Evolutionary conservation across 2,329 filamentous ascomycete genomes (phyloP).

Genomic region (Didymella keratinophila): DNA sequence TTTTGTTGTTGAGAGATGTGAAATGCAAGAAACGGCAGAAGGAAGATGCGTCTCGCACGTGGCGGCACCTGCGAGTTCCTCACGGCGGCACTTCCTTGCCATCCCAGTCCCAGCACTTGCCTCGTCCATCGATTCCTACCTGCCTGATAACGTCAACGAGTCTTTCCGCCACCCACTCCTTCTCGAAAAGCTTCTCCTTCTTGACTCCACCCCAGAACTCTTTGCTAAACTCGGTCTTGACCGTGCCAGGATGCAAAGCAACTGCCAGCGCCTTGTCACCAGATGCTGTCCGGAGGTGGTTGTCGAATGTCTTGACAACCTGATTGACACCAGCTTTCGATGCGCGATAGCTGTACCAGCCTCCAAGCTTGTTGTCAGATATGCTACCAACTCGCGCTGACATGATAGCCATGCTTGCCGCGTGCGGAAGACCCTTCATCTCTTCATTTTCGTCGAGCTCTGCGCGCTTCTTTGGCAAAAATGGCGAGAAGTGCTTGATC

Average conservation of each 20-base stretch:
- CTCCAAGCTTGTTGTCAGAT: conserved; percentile 74
- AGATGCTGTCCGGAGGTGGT: conserved; percentile 65
- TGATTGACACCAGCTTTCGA: conserved; percentile 79
- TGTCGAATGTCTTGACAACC: conserved; percentile 74
- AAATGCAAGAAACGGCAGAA: background rate
- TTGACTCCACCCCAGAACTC: conserved; percentile 74
- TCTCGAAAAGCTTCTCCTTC: conserved; percentile 69
- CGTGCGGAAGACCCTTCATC: conserved; percentile 51
- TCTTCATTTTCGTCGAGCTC: conserved; percentile 12
- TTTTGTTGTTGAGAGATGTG: background rate
- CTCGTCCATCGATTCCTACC: conserved; percentile 62
- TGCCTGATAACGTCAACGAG: conserved; percentile 71
- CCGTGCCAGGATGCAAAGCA: conserved; percentile 80
- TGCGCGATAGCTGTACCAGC: conserved; percentile 83
- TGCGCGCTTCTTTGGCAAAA: conserved; percentile 67
- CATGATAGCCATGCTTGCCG: conserved; percentile 76
- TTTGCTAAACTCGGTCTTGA: conserved; percentile 75
- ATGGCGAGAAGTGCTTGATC: conserved; percentile 75
- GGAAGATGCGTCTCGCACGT: background rate
- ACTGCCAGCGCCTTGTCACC: conserved; percentile 72
- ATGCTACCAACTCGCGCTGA: conserved; percentile 80
- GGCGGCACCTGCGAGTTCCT: conserved; percentile 15
- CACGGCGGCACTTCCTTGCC: conserved; percentile 50
- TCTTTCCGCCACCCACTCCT: conserved; percentile 70
- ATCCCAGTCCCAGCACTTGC: conserved; percentile 53